phyloP scores from a whole-genome alignment of 805 yeast species.

The Candida fluviatilis region DNA sequence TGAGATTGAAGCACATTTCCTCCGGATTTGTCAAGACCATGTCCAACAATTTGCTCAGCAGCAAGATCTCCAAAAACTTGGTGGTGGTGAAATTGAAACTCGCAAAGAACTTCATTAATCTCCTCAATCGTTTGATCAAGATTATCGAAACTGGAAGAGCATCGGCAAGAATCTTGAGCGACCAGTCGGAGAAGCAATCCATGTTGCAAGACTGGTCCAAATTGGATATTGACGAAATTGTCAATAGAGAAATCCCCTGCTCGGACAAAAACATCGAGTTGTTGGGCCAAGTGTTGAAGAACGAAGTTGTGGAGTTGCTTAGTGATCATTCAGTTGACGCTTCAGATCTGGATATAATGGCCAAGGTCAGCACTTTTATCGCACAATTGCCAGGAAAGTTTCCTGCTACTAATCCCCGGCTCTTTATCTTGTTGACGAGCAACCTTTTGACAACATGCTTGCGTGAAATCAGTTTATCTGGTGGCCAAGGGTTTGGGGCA shows the following conservation, averaged over 20 bases:
- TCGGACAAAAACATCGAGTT: conserved; percentile 25
- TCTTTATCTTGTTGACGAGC: conserved; percentile 50
- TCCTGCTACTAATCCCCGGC: conserved; percentile 48
- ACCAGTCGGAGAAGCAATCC: conserved; percentile 37
- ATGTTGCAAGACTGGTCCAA: conserved; percentile 60
- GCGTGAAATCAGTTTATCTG: conserved; percentile 56
- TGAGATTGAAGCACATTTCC: conserved; percentile 52
- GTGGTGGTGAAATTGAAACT: conserved; percentile 48
- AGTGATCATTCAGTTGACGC: conserved; percentile 2
- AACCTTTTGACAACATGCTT: conserved; percentile 55
- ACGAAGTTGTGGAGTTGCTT: conserved; percentile 31
- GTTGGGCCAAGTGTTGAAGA: conserved; percentile 29
- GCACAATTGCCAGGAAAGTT: conserved; percentile 44
- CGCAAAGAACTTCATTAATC: conserved; percentile 49
- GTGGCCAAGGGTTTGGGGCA: conserved; percentile 58
- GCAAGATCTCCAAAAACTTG: conserved; percentile 47
- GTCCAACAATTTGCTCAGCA: conserved; percentile 27
- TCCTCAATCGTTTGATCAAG: conserved; percentile 52
- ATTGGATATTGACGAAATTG: conserved; percentile 44
- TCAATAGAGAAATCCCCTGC: conserved; percentile 51
- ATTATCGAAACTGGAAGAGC: conserved; percentile 50
- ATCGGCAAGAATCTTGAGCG: conserved; percentile 44
- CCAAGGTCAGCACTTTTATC: conserved; percentile 13
- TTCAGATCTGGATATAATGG: conserved; percentile 2
- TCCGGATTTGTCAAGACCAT: conserved; percentile 45